phyloP scores from a whole-genome alignment of 1,284 basidiomycete genomes.

The Trametes versicolor region DNA sequence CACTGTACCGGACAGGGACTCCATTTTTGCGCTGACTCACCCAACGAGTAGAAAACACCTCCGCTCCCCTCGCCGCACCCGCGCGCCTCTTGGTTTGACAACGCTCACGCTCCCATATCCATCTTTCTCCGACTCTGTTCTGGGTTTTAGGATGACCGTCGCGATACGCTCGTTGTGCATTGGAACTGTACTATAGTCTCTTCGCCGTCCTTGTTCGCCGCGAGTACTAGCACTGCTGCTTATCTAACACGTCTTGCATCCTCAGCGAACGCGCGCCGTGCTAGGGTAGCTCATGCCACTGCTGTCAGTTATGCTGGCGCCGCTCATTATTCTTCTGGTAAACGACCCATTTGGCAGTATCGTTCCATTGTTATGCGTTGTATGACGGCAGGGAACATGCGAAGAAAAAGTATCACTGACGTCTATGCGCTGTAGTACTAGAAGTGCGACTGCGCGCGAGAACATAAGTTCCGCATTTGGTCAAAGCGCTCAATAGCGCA shows the following conservation, averaged over 20 bases:
- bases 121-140: slow-evolving; percentile 16
- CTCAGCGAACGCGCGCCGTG: not conserved
- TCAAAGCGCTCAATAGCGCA: not conserved
- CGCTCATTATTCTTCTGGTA: too few relatives aligned
- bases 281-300: not conserved
- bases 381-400: too few relatives aligned
- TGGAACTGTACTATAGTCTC: slow-evolving; percentile 38
- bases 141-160: slow-evolving; percentile 35
- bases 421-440: not conserved
- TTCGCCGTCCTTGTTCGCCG: not conserved
- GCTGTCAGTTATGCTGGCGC: not conserved
- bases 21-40: slow-evolving; percentile 9
- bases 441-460: not conserved
- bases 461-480: not conserved
- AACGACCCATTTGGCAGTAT: too few relatives aligned
- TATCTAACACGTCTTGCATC: slow-evolving; percentile 18
- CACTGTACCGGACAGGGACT: slow-evolving; percentile 26
- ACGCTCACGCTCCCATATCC: slow-evolving; percentile 14
- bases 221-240: slow-evolving; percentile 11
- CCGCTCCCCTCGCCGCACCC: not conserved
- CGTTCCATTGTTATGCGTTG: too few relatives aligned
- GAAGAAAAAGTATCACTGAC: too few relatives aligned
- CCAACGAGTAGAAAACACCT: slow-evolving; percentile 20
- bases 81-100: slow-evolving; percentile 12
- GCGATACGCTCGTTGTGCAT: slow-evolving; percentile 34